phyloP scores from a whole-genome alignment of 495 filamentous ascomycete species.

The Rhizodiscina lignyota region DNA sequence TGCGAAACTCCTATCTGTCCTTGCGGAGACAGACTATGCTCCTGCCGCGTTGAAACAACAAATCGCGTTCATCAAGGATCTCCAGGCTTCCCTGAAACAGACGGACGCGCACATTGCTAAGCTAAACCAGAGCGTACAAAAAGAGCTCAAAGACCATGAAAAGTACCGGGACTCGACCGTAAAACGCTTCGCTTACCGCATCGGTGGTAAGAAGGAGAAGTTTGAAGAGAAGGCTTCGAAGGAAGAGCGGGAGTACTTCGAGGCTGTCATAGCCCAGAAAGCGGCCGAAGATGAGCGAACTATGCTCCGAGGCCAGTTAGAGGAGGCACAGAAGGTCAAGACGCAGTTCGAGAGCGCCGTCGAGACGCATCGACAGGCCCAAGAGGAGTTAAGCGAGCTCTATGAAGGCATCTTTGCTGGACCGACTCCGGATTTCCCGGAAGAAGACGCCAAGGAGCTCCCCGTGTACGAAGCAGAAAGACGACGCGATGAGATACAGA shows the following conservation, averaged over 20 bases:
- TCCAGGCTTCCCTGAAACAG: slow-evolving; percentile 17
- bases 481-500: slow-evolving; percentile 10
- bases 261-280: slow-evolving; percentile 25
- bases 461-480: slow-evolving; percentile 10
- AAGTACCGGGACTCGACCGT: slow-evolving; percentile 30
- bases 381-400: slow-evolving; percentile 13
- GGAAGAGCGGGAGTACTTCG: slow-evolving; percentile 32
- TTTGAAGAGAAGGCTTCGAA: slow-evolving; percentile 26
- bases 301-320: slow-evolving; percentile 11
- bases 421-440: slow-evolving; percentile 28
- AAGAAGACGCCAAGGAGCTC: slow-evolving; percentile 27
- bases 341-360: slow-evolving; percentile 10
- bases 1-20: slow-evolving; percentile 18
- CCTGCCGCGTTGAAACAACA: slow-evolving; percentile 22
- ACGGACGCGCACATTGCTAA: slow-evolving; percentile 8
- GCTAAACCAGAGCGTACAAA: slow-evolving; percentile 16
- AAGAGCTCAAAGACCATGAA: slow-evolving; percentile 30
- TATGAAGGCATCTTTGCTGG: slow-evolving; percentile 26
- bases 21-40: slow-evolving; percentile 28
- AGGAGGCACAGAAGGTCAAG: slow-evolving; percentile 5
- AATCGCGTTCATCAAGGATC: slow-evolving; percentile 20
- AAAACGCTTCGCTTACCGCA: slow-evolving; percentile 27
- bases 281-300: slow-evolving; percentile 21
- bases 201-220: slow-evolving; percentile 22
- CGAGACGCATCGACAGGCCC: slow-evolving; percentile 18